phyloP scores from a whole-genome alignment of 2,329 filamentous ascomycete species.

The Sarocladium brachiariae region DNA sequence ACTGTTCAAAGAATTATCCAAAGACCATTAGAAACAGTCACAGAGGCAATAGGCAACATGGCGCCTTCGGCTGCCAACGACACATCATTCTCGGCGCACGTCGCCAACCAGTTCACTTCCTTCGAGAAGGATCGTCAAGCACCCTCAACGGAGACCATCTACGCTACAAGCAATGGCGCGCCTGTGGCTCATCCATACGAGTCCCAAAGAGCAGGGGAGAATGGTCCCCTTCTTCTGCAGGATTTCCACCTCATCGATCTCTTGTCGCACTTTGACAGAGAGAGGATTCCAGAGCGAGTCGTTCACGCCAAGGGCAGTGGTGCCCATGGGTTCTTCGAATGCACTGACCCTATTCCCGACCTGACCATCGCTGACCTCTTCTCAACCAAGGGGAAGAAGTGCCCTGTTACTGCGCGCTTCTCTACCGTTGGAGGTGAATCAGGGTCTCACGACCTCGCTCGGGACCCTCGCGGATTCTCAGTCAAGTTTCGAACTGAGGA shows the following conservation, averaged over 20 bases:
- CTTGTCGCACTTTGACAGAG: slow-evolving; percentile 53
- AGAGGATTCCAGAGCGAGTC: slow-evolving; percentile 55
- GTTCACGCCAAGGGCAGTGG: slow-evolving; percentile 55
- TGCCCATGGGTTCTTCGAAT: slow-evolving; percentile 47
- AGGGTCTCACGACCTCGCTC: slow-evolving; percentile 63
- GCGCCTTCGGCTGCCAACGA: slow-evolving; percentile 20
- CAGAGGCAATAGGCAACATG: slow-evolving; percentile 13
- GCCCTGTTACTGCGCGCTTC: slow-evolving; percentile 60
- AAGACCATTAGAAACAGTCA: background rate
- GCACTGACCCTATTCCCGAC: slow-evolving; percentile 42
- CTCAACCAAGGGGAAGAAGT: slow-evolving; percentile 59
- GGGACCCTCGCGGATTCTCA: slow-evolving; percentile 66
- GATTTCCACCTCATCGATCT: slow-evolving; percentile 58
- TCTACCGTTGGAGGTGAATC: slow-evolving; percentile 71
- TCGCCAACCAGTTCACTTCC: slow-evolving; percentile 27
- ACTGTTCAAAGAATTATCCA: slow-evolving; percentile 7
- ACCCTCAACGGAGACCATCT: slow-evolving; percentile 35
- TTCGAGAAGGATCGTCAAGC: slow-evolving; percentile 34
- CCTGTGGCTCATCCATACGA: slow-evolving; percentile 54
- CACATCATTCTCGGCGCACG: slow-evolving; percentile 30
- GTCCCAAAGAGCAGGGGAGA: slow-evolving; percentile 47
- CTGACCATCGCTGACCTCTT: slow-evolving; percentile 47
- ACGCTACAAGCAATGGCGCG: slow-evolving; percentile 49
- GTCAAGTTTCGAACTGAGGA: slow-evolving; percentile 68
- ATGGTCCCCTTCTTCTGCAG: slow-evolving; percentile 49